phyloP scores from a whole-genome alignment of 2,329 filamentous ascomycete species.

The Pseudonectria foliicola region DNA sequence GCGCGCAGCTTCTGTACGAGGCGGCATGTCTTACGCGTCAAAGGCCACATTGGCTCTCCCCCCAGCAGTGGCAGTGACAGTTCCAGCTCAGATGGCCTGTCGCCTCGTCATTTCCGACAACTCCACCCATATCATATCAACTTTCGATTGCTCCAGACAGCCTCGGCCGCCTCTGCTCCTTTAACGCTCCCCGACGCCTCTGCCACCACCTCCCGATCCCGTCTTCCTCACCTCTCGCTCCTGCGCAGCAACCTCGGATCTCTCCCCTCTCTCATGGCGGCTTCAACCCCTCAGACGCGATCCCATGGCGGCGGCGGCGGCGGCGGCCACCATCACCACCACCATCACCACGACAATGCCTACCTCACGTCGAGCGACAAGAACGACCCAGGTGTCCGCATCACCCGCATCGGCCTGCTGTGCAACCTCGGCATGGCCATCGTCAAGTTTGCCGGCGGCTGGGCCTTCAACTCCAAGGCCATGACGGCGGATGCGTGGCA shows the following conservation, averaged over 20 bases:
- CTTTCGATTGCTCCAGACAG: no score
- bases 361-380: conserved; percentile 86
- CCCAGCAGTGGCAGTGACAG: no score
- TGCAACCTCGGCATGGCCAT: conserved; percentile 93
- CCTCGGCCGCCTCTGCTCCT: not conserved
- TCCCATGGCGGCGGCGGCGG: conserved; percentile 18
- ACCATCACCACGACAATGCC: conserved; percentile 86
- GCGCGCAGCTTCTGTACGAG: no score
- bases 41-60: no score
- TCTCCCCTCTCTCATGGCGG: conserved; percentile 20
- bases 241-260: conserved; percentile 16
- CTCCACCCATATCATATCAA: no score
- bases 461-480: conserved; percentile 89
- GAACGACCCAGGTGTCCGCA: conserved; percentile 59
- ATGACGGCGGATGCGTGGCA: conserved; percentile 93
- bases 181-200: not conserved
- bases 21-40: no score
- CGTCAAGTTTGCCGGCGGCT: conserved; percentile 86
- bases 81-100: no score
- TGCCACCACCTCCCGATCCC: not conserved
- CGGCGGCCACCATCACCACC: conserved; percentile 47
- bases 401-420: conserved; percentile 54
- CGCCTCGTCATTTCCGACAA: no score
- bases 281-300: conserved; percentile 25
- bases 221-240: conserved; percentile 15